A percentile compares a stretch with the other conserved stretches of the same genome.
Conservation (phyloP, 2,329 filamentous ascomycete species). For the Neurospora sp. region DNA sequence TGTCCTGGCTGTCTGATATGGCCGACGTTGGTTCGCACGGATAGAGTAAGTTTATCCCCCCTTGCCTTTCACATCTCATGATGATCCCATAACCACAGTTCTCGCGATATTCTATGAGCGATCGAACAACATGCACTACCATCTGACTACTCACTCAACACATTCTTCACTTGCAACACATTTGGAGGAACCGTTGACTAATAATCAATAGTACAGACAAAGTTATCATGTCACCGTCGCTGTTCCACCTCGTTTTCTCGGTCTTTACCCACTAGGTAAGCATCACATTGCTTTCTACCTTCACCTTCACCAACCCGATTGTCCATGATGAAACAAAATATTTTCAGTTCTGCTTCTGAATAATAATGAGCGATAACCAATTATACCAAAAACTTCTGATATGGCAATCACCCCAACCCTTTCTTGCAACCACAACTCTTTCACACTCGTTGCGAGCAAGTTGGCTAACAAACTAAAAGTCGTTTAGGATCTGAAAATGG, state of each 20-base stretch:
- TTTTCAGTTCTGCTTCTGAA: slow-evolving; percentile 73
- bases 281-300: slow-evolving; percentile 2
- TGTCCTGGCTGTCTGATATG: neutral
- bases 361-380: slow-evolving; percentile 48
- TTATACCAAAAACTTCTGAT: slow-evolving; percentile 57
- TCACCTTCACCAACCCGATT: slow-evolving; percentile 3
- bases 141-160: slow-evolving; percentile 41
- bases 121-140: slow-evolving; percentile 65
- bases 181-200: slow-evolving; percentile 4
- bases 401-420: slow-evolving; percentile 11
- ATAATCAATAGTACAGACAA: slow-evolving; percentile 5
- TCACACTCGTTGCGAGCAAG: neutral
- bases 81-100: slow-evolving; percentile 51
- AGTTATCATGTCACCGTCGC: neutral
- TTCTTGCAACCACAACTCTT: neutral
- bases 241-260: neutral
- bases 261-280: slow-evolving; percentile 9
- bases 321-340: slow-evolving; percentile 55
- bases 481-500: neutral
- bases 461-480: slow-evolving; percentile 8
- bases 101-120: slow-evolving; percentile 51
- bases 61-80: slow-evolving; percentile 25
- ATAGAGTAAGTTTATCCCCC: slow-evolving; percentile 9
- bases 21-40: neutral
- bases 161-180: neutral